phyloP scores from a whole-genome alignment of 2,329 filamentous ascomycete species.

The Penicillium sp. region DNA sequence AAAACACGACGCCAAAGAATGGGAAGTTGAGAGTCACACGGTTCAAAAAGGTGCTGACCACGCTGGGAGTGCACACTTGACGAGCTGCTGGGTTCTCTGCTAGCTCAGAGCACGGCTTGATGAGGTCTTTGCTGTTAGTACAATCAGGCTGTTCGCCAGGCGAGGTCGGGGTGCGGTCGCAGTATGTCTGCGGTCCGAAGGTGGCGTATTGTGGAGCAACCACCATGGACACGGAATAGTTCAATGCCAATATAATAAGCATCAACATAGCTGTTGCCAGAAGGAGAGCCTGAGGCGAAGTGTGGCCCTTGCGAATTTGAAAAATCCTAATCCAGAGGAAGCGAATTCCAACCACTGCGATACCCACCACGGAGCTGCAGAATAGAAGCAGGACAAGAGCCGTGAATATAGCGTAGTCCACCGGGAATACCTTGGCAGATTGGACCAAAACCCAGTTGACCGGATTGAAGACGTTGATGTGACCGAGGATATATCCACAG shows the following conservation, averaged over 20 bases:
- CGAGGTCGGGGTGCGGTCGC: slow-evolving; percentile 68
- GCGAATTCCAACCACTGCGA: slow-evolving; percentile 85
- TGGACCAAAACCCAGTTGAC: slow-evolving; percentile 87
- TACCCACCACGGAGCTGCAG: slow-evolving; percentile 80
- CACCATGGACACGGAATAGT: slow-evolving; percentile 90
- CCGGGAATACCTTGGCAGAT: slow-evolving; percentile 80
- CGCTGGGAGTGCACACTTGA: slow-evolving; percentile 84
- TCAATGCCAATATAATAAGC: slow-evolving; percentile 85
- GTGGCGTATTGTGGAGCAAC: slow-evolving; percentile 95
- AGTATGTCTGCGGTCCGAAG: slow-evolving; percentile 93
- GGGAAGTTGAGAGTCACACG: slow-evolving; percentile 91
- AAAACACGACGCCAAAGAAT: slow-evolving; percentile 88
- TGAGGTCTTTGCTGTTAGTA: slow-evolving; percentile 64
- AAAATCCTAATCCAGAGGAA: slow-evolving; percentile 96
- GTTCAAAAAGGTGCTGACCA: slow-evolving; percentile 92
- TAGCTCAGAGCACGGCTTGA: slow-evolving; percentile 81
- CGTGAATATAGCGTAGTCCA: slow-evolving; percentile 90
- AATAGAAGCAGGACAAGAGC: slow-evolving; percentile 86
- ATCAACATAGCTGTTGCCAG: slow-evolving; percentile 90
- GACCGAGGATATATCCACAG: slow-evolving; percentile 88
- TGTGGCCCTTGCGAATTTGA: slow-evolving; percentile 84
- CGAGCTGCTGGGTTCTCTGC: slow-evolving; percentile 71
- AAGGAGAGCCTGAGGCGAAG: slow-evolving; percentile 86
- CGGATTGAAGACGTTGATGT: slow-evolving; percentile 91
- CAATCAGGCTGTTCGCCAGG: slow-evolving; percentile 75